Base-by-base conservation (phyloP, 257 asterid species). In the Solanum lycopersicoides region DNA sequence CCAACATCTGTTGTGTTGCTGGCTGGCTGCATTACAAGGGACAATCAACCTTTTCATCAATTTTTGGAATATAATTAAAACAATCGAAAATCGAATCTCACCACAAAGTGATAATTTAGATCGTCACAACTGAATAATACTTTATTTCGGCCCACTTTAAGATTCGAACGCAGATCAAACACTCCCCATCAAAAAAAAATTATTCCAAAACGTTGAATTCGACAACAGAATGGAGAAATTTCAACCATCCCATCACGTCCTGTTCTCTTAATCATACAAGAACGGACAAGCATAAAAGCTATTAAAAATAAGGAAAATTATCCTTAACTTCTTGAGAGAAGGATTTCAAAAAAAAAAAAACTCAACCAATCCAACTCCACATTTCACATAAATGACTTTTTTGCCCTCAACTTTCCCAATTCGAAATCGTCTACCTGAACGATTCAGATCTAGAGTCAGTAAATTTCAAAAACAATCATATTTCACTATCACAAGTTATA, bases 1-100 rank as follows among this genome's bases (percentile, higher is more conserved):
- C 98, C 93, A 93, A 10, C 93, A 92, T 90, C 87, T 94, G 98
- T 28, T 94, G 98, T 56, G 98, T 93, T 88, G 93, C 93, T 85
- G n/a, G 92, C 91, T 53, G n/a, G 95, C 98, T 56, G 94, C 98
- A 93, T 94, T 94, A 92, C 95, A 86, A 80, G 35, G 28, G 80
- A 37, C 72, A 82, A 42, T 39, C 28, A 87, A 77, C 10, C 25
- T 16, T 80, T 20, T 28, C 68, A 80, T 47, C 66, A 47, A 30
- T 47, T 12, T 44, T 77, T n/a, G n/a, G n/a, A n/a, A n/a, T n/a
- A n/a, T 25, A 4, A 35, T 1, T n/a, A n/a, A 15, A 21, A 23
- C 6, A 16, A 11, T 56, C 23, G 16, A 50, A 53, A 53, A 53
- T 53, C 4, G 4, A 53, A 7, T n/a, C 7, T 56, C n/a, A 56